phyloP scores from a whole-genome alignment of 2,329 filamentous ascomycete species.

The Talaromyces atroroseus region DNA sequence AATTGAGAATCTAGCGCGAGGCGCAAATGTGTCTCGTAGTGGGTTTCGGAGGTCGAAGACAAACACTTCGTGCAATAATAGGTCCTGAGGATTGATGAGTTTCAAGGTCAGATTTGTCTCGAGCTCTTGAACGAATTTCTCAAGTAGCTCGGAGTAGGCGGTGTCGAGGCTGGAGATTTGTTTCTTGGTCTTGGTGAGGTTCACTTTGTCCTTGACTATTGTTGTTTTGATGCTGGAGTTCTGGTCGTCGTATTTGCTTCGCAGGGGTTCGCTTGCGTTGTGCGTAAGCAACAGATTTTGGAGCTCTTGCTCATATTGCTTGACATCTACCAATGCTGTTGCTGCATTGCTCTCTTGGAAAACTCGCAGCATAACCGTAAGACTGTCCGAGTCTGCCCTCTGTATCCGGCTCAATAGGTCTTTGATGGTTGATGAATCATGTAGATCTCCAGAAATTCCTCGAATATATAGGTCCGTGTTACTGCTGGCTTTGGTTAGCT shows the following conservation, averaged over 20 bases:
- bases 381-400: constrained; percentile 48
- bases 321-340: constrained; percentile 32
- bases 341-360: constrained; percentile 32
- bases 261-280: constrained; percentile 49
- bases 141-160: constrained; percentile 51
- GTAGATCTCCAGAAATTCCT: constrained; percentile 49
- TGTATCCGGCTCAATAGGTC: constrained; percentile 50
- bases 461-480: constrained; percentile 34
- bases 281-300: constrained; percentile 44
- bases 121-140: constrained; percentile 42
- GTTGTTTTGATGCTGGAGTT: constrained; percentile 52
- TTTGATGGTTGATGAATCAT: constrained; percentile 46
- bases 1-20: constrained; percentile 53
- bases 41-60: constrained; percentile 55
- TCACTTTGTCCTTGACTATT: constrained; percentile 55
- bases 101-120: constrained; percentile 41
- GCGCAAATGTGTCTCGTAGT: constrained; percentile 53
- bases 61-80: constrained; percentile 54
- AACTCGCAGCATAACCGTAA: constrained; percentile 37
- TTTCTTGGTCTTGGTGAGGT: constrained; percentile 53
- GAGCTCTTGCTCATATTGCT: constrained; percentile 43
- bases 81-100: constrained; percentile 45
- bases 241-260: constrained; percentile 69
- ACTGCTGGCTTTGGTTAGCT: constrained; percentile 25
- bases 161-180: constrained; percentile 49